Evolutionary conservation across 2,329 filamentous ascomycete species (phyloP).

Genomic region (Elsinoe ampelina): DNA sequence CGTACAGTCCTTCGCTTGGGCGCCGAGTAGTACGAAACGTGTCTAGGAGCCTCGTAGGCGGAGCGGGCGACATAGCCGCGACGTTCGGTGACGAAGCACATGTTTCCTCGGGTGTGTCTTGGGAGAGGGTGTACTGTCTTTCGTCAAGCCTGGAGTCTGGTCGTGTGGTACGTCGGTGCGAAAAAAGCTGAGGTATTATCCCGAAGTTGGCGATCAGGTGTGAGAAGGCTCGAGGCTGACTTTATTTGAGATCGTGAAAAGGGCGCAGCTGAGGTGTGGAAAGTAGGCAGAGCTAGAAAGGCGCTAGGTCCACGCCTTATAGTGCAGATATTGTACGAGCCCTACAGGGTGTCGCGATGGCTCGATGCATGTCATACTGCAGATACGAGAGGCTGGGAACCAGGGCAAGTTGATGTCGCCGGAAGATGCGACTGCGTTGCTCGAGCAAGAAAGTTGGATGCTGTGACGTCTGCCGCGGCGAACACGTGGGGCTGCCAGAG

Average conservation of each 20-base stretch:
- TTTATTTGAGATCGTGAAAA: neutral
- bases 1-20: neutral
- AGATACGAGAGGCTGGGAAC: conserved; percentile 8
- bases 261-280: neutral
- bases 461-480: conserved; percentile 7
- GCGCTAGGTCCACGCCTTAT: neutral
- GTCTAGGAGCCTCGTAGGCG: neutral
- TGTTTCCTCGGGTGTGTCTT: neutral
- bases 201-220: too few relatives aligned
- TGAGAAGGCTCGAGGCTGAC: neutral
- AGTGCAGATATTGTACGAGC: neutral
- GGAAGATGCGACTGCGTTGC: neutral
- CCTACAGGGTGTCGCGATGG: neutral
- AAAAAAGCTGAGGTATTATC: too few relatives aligned
- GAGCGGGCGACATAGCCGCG: conserved; percentile 2
- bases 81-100: conserved; percentile 10
- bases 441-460: conserved; percentile 4
- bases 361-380: conserved; percentile 3
- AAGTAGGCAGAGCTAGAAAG: neutral
- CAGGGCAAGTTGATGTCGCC: neutral
- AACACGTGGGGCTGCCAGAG: neutral
- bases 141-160: neutral
- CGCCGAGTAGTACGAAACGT: conserved; percentile 7
- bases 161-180: neutral
- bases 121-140: neutral